A percentile compares a stretch with the other conserved stretches of the same genome.
Conservation (phyloP, 768 basidiomycete genomes). For the Peribolospora kevripleyi region DNA sequence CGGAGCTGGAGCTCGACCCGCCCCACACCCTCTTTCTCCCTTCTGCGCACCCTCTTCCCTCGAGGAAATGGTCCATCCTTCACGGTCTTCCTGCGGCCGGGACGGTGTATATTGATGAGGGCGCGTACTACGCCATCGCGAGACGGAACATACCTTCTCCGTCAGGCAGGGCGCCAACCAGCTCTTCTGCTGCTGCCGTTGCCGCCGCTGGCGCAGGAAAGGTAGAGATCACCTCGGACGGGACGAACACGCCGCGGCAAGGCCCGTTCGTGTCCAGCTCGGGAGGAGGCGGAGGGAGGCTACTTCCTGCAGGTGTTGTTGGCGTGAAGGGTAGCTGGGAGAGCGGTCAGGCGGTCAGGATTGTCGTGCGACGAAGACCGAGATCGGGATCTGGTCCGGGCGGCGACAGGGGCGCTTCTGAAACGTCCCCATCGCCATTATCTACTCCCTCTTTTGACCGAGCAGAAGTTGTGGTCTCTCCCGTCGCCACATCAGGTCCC, state of each 20-base stretch:
- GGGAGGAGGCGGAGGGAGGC: slow-evolving; percentile 47
- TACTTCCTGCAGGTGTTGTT: slow-evolving; percentile 77
- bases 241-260: not conserved
- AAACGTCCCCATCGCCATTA: no score
- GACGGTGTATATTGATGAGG: slow-evolving; percentile 61
- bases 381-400: not conserved
- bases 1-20: slow-evolving; percentile 23
- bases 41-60: slow-evolving; percentile 42
- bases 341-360: slow-evolving; percentile 74
- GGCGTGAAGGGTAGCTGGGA: slow-evolving; percentile 74
- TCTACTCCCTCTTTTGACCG: no score
- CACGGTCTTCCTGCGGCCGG: slow-evolving; percentile 81
- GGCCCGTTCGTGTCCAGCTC: slow-evolving; percentile 2
- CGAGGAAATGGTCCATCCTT: slow-evolving; percentile 89
- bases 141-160: slow-evolving; percentile 29
- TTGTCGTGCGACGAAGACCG: slow-evolving; percentile 29
- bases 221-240: not conserved
- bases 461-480: no score
- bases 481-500: no score
- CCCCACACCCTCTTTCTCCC: slow-evolving; percentile 75
- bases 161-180: not conserved
- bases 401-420: no score
- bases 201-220: not conserved
- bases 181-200: not conserved
- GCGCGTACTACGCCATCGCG: slow-evolving; percentile 65